Conservation (phyloP, 345 rosid genomes). For the Rhodomyrtus tomentosa region DNA sequence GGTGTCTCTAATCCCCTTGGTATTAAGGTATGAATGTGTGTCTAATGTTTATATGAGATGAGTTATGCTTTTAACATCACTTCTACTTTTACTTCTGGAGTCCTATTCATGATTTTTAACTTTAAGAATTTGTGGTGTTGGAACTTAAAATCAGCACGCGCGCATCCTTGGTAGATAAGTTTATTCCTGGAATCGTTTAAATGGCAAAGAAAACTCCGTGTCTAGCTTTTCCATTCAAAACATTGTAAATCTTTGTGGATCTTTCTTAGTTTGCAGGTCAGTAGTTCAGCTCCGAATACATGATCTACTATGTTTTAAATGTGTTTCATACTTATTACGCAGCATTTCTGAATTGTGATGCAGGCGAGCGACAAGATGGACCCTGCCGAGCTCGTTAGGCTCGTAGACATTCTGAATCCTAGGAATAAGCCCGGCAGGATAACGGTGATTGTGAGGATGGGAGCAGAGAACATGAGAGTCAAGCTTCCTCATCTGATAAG, state of each 20-base stretch:
- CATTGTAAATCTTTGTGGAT: not conserved
- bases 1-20: conserved; percentile 33
- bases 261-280: not conserved
- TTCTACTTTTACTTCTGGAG: not conserved
- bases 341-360: not conserved
- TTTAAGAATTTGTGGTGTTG: not conserved
- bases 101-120: not conserved
- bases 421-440: conserved; percentile 24
- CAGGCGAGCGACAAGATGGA: conserved; percentile 35
- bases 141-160: not conserved
- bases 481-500: conserved; percentile 27
- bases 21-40: conserved; percentile 10
- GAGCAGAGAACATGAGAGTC: conserved; percentile 25
- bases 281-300: not conserved
- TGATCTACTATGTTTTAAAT: not conserved
- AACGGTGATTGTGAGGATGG: conserved; percentile 31
- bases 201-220: not conserved
- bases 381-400: conserved; percentile 26
- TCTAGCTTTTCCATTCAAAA: not conserved
- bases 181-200: not conserved
- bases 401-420: conserved; percentile 22
- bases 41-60: not conserved
- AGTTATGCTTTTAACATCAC: not conserved
- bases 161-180: not conserved
- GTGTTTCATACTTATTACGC: not conserved